These are phyloP conservation scores for Psilocybe cyanescens DNA, from an alignment of 768 basidiomycete species.

Conservation along the genomic window DNA sequence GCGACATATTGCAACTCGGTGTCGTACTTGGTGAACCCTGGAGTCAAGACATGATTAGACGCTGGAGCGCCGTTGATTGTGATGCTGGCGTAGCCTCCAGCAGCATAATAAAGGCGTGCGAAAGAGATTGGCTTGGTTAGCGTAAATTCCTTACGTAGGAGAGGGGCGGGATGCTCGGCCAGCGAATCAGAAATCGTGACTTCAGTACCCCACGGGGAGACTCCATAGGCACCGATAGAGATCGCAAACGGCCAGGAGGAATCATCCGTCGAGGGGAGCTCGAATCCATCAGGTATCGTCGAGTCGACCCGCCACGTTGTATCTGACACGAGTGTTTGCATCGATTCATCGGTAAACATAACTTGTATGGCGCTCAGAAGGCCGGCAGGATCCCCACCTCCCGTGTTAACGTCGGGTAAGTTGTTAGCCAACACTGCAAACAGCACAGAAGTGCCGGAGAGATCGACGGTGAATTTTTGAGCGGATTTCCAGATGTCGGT, in stretches of 20 bases:
- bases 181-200: constrained; percentile 27
- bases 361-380: constrained; percentile 25
- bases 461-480: constrained; percentile 22
- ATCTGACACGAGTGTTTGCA: constrained; percentile 22
- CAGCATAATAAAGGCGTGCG: constrained; percentile 31
- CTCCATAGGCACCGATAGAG: constrained; percentile 23
- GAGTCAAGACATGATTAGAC: constrained; percentile 30
- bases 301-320: constrained; percentile 25
- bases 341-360: constrained; percentile 26
- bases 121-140: constrained; percentile 23
- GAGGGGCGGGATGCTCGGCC: constrained; percentile 32
- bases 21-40: constrained; percentile 35
- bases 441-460: constrained; percentile 19
- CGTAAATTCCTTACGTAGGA: constrained; percentile 27
- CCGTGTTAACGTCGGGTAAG: constrained; percentile 18
- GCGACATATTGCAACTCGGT: constrained; percentile 29
- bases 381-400: constrained; percentile 26
- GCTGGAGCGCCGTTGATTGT: constrained; percentile 29
- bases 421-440: constrained; percentile 29
- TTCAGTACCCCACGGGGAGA: constrained; percentile 24
- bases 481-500: constrained; percentile 26
- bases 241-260: constrained; percentile 24
- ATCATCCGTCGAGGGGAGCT: constrained; percentile 24
- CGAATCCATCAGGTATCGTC: constrained; percentile 22
- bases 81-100: constrained; percentile 33